Evolutionary conservation across 805 yeast species (phyloP).

Genomic region (Metschnikowia santaceciliae): DNA sequence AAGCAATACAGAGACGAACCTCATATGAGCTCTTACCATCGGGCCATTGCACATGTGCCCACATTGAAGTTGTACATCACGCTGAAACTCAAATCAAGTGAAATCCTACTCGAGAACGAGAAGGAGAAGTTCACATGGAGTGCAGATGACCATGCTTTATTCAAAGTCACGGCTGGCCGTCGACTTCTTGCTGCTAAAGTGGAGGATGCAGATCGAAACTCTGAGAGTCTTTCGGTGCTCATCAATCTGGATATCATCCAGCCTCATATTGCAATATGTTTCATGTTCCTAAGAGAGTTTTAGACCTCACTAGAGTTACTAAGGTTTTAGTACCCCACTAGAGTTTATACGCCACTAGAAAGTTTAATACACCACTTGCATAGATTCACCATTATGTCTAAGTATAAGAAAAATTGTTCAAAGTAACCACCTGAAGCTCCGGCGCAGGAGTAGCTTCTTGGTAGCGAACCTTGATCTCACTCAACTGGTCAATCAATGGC

Average conservation of each 20-base stretch:
- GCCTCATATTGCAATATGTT: constrained; percentile 13
- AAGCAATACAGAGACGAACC: not conserved
- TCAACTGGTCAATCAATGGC: constrained; percentile 25
- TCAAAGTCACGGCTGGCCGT: constrained; percentile 1
- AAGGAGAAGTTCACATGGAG: constrained; percentile 7
- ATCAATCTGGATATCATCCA: constrained; percentile 6
- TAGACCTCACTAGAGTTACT: not conserved
- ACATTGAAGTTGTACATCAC: constrained; percentile 2
- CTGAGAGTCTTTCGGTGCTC: constrained; percentile 7
- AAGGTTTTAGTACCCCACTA: too few relatives aligned
- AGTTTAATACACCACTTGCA: not conserved
- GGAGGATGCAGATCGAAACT: not conserved
- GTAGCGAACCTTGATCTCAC: constrained; percentile 27
- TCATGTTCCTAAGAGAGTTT: not conserved
- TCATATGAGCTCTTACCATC: constrained; percentile 1
- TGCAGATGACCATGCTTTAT: constrained; percentile 7
- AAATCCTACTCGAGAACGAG: constrained; percentile 6
- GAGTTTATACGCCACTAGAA: too few relatives aligned
- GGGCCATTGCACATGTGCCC: constrained; percentile 1
- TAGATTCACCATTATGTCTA: not conserved
- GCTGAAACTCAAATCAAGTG: constrained; percentile 11
- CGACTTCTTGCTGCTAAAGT: constrained; percentile 1
- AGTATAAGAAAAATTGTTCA: constrained; percentile 30
- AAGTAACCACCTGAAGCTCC: constrained; percentile 26
- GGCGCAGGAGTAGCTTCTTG: constrained; percentile 36